Evolutionary conservation across 2,329 filamentous ascomycete genomes (phyloP).

Genomic region (Mycocentrospora acerina): DNA sequence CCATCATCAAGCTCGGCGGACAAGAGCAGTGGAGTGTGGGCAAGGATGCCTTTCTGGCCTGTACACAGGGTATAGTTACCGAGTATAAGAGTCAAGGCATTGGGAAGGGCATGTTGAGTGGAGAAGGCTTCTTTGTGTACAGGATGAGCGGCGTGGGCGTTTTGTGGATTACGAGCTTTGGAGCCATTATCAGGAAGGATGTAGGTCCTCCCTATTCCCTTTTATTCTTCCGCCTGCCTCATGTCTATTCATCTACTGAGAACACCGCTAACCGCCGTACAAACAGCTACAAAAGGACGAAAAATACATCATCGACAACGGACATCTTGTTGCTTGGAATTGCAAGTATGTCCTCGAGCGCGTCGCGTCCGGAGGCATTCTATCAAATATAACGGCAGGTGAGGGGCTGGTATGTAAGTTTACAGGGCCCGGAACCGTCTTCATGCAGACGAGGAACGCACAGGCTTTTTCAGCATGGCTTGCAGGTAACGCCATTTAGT

Average conservation of each 20-base stretch:
- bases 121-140: conserved; percentile 89
- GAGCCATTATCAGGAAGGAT: conserved; percentile 92
- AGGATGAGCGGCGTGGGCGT: conserved; percentile 79
- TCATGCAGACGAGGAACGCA: conserved; percentile 88
- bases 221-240: no score
- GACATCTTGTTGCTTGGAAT: conserved; percentile 95
- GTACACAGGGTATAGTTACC: conserved; percentile 82
- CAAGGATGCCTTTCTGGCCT: conserved; percentile 81
- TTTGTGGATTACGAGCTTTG: conserved; percentile 89
- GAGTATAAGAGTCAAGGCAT: conserved; percentile 85
- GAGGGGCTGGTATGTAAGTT: conserved; percentile 97
- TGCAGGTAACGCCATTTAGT: conserved; percentile 14
- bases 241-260: not conserved
- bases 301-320: conserved; percentile 90
- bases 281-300: conserved; percentile 63
- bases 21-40: conserved; percentile 80
- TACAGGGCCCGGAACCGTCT: conserved; percentile 82
- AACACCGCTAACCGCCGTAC: not conserved
- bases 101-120: conserved; percentile 88
- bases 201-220: conserved; percentile 56
- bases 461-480: conserved; percentile 61
- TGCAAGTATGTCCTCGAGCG: conserved; percentile 90
- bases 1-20: conserved; percentile 72
- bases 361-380: conserved; percentile 84
- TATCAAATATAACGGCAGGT: conserved; percentile 78